Conservation (phyloP, 352 stramenopile species). For the Aphanomyces stellatus region DNA sequence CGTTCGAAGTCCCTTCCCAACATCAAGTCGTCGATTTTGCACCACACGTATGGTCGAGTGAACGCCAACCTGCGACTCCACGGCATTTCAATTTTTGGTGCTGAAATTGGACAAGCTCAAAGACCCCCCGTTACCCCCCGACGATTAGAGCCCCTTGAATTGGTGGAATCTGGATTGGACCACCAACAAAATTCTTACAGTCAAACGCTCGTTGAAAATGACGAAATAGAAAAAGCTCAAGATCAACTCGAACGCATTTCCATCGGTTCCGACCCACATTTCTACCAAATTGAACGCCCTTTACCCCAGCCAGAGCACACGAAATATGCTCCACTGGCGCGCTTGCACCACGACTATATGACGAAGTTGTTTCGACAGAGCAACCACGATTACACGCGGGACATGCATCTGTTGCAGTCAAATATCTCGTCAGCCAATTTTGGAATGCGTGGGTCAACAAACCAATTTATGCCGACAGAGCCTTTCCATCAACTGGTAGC, state of each 20-base stretch:
- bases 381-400: neutral
- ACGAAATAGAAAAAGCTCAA: too few relatives aligned
- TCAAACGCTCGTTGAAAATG: too few relatives aligned
- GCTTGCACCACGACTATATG: constrained; percentile 10
- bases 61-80: neutral
- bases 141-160: too few relatives aligned
- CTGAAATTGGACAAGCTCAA: too few relatives aligned
- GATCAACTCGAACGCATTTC: too few relatives aligned
- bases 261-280: too few relatives aligned
- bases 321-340: too few relatives aligned
- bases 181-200: too few relatives aligned
- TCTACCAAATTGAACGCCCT: too few relatives aligned
- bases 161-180: too few relatives aligned
- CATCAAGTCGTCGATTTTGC: constrained; percentile 1
- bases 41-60: constrained; percentile 11
- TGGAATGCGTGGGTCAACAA: neutral
- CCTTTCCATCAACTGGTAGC: neutral
- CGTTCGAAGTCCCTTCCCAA: constrained; percentile 14
- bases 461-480: neutral
- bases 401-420: neutral
- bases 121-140: too few relatives aligned
- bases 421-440: neutral
- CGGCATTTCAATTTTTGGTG: neutral
- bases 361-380: neutral
- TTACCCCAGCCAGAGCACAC: too few relatives aligned